A percentile compares a stretch with the other conserved stretches of the same genome.
Conservation (phyloP, 1,284 basidiomycete species). For the Cryptococcus hybrid region DNA sequence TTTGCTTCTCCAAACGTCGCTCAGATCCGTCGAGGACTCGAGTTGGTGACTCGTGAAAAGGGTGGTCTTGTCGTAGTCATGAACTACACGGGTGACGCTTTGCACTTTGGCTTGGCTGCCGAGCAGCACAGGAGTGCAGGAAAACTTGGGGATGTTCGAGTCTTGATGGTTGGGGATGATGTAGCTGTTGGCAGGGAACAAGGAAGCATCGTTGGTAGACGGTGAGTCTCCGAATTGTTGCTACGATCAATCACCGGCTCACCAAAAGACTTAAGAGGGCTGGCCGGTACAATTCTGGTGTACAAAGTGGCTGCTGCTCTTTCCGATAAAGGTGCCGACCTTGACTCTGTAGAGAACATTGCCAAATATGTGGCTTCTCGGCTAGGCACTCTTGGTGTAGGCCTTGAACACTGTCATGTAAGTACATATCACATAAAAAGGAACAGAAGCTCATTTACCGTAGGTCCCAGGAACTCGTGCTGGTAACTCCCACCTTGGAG, state of each 20-base stretch:
- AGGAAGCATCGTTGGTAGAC: conserved; percentile 49
- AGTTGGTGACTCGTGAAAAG: conserved; percentile 71
- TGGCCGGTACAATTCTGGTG: conserved; percentile 84
- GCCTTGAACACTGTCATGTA: conserved; percentile 90
- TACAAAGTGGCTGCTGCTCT: conserved; percentile 90
- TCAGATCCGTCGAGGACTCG: conserved; percentile 75
- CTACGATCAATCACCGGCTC: conserved; percentile 28
- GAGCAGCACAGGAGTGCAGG: conserved; percentile 75
- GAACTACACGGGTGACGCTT: conserved; percentile 78
- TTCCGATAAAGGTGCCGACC: conserved; percentile 65
- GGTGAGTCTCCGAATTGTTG: conserved; percentile 23
- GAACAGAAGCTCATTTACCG: neutral
- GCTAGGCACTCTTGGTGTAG: conserved; percentile 77
- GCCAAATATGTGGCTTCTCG: conserved; percentile 67
- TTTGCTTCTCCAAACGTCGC: conserved; percentile 84
- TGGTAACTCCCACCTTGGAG: conserved; percentile 59
- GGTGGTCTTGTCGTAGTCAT: conserved; percentile 68
- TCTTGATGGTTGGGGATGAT: conserved; percentile 88
- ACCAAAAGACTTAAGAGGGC: conserved; percentile 55
- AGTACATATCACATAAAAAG: conserved; percentile 5
- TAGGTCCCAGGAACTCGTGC: conserved; percentile 77
- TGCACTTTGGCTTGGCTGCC: conserved; percentile 89
- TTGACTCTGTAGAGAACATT: conserved; percentile 70
- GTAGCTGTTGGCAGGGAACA: conserved; percentile 71
- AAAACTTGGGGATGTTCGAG: conserved; percentile 67